Conservation (phyloP, 768 basidiomycete genomes). For the Gelatoporia subvermispora region DNA sequence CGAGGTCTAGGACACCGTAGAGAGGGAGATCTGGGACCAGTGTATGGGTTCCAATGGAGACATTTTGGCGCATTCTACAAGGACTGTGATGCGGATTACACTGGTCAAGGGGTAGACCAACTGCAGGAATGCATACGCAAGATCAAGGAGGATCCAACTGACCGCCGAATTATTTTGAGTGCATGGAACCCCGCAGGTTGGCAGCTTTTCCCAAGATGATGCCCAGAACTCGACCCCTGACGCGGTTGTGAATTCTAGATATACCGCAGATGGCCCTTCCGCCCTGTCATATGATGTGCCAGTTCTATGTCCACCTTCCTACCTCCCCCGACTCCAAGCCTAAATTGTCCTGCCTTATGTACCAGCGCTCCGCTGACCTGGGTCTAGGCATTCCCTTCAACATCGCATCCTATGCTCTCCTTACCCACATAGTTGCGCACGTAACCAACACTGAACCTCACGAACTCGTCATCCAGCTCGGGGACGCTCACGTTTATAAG, state of each 20-base stretch:
- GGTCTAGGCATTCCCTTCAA: conserved; percentile 99
- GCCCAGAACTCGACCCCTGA: neutral
- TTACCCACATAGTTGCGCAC: conserved; percentile 97
- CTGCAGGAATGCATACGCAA: conserved; percentile 83
- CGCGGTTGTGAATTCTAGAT: conserved; percentile 45
- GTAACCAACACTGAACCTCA: conserved; percentile 82
- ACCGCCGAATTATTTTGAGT: conserved; percentile 88
- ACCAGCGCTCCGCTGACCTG: conserved; percentile 94
- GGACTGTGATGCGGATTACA: conserved; percentile 71
- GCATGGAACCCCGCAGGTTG: conserved; percentile 98
- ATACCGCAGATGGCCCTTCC: conserved; percentile 94
- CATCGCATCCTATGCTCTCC: conserved; percentile 95
- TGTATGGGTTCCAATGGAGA: conserved; percentile 97
- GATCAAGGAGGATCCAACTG: conserved; percentile 90
- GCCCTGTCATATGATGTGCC: conserved; percentile 98
- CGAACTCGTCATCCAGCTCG: conserved; percentile 93
- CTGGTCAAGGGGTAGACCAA: conserved; percentile 89
- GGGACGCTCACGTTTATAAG: conserved; percentile 94
- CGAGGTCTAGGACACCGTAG: conserved; percentile 79
- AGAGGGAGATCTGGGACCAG: conserved; percentile 92
- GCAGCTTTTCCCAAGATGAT: conserved; percentile 13
- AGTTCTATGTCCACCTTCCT: conserved; percentile 95
- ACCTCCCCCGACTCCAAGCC: conserved; percentile 46
- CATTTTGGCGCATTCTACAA: conserved; percentile 86
- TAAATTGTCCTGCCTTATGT: conserved; percentile 91